Base-by-base conservation (phyloP, 805 yeast genomes). In the Pachysolen tannophilus region DNA sequence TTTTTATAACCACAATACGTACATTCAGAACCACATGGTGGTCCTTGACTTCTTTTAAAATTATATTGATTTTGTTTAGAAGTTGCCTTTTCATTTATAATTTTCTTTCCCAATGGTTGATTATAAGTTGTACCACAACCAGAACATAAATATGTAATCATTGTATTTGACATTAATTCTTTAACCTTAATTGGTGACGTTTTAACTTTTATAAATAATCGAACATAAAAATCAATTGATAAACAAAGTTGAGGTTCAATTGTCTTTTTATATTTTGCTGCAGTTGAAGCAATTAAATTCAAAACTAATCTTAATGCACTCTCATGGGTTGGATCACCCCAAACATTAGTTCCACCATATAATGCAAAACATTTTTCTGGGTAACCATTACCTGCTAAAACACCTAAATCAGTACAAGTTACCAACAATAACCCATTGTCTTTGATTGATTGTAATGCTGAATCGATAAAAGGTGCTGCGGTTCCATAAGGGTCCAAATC, bases 401-500 rank as follows among this genome's bases (percentile, higher is more conserved):
- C 96, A 1, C 95, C 95, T 11, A 94, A 69, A 60, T 92, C 99
- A 0, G 99, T 92, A 56, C 98, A 92, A 0, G 99, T 92, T 3
- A 92, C 90, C 33, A 92, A 62, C 44, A 92, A 58, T 28, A 92
- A 50, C 1, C 97, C 99, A 37, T 80, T 88, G 45, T 88, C 87
- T 32, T 71, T 72, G n/a, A 88, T 72, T 21, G 80, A 64, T 49
- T 86, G 94, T 21, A 92, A 65, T 0, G 97, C 97, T 21, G 92
- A 76, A 55, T 92, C 98, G 20, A 92, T 68, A 53, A 92, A 92
- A 6, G 98, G 98, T 0, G 96, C 75, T 0, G 96, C 98, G 0
- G 97, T 82, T 20, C 99, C 99, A 53, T 92, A 92, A 0, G 99
- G 99, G 57, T 92, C 99, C 34, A 92, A 67, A 58, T 92, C 99